Evolutionary conservation across 2,329 filamentous ascomycete species (phyloP), one percentile per base, ranked within the genome.

Genomic region (Fusarium aywerte): DNA sequence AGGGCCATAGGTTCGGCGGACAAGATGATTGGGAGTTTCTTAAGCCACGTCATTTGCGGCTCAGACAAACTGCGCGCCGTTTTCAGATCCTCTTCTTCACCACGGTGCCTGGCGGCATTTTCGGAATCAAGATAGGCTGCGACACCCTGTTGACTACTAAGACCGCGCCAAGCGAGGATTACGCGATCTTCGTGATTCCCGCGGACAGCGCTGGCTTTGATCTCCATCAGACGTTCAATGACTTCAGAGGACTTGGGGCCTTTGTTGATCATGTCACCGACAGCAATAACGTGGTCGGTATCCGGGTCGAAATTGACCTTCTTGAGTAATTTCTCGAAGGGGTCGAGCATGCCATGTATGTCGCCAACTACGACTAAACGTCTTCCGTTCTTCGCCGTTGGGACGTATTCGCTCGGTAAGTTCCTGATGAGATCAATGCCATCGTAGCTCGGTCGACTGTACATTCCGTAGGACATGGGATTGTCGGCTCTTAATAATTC

Each of bases 121-220:
- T 70, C 54, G 27, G 68, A 56, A 53, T 74, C 65, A 32, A 75
- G 70, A n/a, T 73, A 70, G 20, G 73, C 73, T 48, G 65, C 59
- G 35, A 76, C 67, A 52, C 74, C 74, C 25, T 64, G 56, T 33
- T 71, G 73, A 25, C 60, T 48, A 42, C 71, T 65, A 57, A 73
- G 47, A 18, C 74, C 68, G n/a, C 71, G 63, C 74, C 89, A 86
- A 2, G 89, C 85, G 10, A 90, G 84, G n/a, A 98, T 84, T 20
- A 97, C 84, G 21, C 89, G 86, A 76, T 98, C 94, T 76, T 99
- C 96, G 79, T 97, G 92, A 79, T 97, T 97, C 18, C 96, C 96
- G 49, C 95, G 89, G 10, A 98, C 93, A 65, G 89, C 92, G 29
- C 90, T 92, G 21, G 95, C 94, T 49, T 87, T 86, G 35, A 95